Evolutionary conservation across 768 basidiomycete genomes (phyloP).

Genomic region (Mycena latifolia): DNA sequence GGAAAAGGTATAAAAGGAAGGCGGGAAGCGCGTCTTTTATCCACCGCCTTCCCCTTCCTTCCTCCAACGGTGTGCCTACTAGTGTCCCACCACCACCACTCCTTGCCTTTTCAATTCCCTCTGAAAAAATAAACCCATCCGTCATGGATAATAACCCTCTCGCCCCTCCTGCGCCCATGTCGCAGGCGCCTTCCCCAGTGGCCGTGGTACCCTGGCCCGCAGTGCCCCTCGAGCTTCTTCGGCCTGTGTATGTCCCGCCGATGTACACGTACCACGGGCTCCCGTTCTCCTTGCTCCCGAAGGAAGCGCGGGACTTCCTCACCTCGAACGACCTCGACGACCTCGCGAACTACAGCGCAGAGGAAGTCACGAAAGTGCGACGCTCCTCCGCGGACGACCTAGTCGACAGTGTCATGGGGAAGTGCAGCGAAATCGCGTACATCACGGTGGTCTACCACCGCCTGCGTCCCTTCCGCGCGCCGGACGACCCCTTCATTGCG

Average conservation of each 20-base stretch:
- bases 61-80: slow-evolving; percentile 13
- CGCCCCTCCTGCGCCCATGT: too few species aligned
- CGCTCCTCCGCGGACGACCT: neutral
- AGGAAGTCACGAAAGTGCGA: slow-evolving; percentile 1
- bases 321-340: slow-evolving; percentile 7
- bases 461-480: neutral
- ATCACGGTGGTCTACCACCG: slow-evolving; percentile 3
- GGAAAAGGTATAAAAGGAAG: slow-evolving; percentile 10
- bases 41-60: slow-evolving; percentile 11
- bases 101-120: slow-evolving; percentile 11
- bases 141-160: neutral
- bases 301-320: slow-evolving; percentile 16
- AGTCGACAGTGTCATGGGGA: neutral
- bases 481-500: neutral
- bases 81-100: slow-evolving; percentile 5
- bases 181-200: too few species aligned
- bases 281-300: slow-evolving; percentile 3
- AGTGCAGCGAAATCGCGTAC: slow-evolving; percentile 4
- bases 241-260: neutral
- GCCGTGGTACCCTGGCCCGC: neutral
- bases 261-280: slow-evolving; percentile 22
- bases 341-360: neutral
- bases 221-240: neutral
- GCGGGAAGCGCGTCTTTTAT: neutral
- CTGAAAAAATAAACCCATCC: neutral